Conservation (phyloP, 129 eudicot species). For the Chrysanthemum lavandulifolium region DNA sequence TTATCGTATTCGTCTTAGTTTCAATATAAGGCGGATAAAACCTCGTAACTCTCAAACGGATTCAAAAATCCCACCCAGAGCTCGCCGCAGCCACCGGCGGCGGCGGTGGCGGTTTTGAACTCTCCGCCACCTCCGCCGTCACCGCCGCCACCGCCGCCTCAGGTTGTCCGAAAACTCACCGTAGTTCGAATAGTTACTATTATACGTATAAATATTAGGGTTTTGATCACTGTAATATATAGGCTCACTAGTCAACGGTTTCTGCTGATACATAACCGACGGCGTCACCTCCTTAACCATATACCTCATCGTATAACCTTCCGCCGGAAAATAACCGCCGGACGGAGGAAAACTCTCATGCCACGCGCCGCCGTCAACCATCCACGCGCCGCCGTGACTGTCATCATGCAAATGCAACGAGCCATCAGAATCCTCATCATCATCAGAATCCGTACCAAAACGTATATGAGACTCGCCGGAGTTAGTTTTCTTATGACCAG, state of each 20-base stretch:
- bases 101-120: conserved; percentile 59
- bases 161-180: conserved; percentile 50
- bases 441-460: conserved; percentile 62
- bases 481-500: conserved; percentile 42
- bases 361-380: not conserved
- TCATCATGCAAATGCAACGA: conserved; percentile 49
- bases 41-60: conserved; percentile 68
- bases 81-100: conserved; percentile 74
- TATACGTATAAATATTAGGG: conserved; percentile 27
- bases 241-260: conserved; percentile 53
- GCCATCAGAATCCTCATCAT: conserved; percentile 36
- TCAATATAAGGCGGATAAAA: conserved; percentile 40
- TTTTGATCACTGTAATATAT: conserved; percentile 47
- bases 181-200: conserved; percentile 27
- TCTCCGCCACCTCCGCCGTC: conserved; percentile 30
- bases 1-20: conserved; percentile 41
- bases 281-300: conserved; percentile 63
- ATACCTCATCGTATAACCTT: conserved; percentile 52
- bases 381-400: conserved; percentile 11
- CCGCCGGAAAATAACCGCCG: conserved; percentile 21
- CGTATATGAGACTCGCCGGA: conserved; percentile 72
- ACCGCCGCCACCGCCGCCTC: conserved; percentile 24
- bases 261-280: conserved; percentile 67
- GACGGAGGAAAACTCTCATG: not conserved
- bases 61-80: conserved; percentile 80